Conservation (phyloP, 129 eudicot species). For the Rutidosis leptorrhynchoides region DNA sequence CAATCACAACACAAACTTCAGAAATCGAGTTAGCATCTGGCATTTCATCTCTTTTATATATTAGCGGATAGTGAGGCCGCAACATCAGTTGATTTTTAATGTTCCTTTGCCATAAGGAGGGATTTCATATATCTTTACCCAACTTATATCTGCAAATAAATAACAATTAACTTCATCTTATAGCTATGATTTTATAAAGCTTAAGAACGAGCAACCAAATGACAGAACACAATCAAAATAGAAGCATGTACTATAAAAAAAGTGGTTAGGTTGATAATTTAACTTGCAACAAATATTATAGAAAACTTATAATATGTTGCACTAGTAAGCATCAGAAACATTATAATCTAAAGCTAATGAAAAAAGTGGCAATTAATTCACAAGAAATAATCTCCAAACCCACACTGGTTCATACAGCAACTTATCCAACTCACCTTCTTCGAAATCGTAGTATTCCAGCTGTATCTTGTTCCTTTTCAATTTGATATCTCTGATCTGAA, state of each 20-base stretch:
- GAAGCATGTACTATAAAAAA: neutral
- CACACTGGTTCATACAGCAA: neutral
- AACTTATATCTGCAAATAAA: no score
- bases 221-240: neutral
- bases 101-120: slow-evolving; percentile 24
- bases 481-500: no score
- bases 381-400: neutral
- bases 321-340: no score
- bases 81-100: slow-evolving; percentile 42
- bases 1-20: no score
- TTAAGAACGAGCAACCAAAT: neutral
- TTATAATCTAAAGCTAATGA: no score
- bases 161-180: no score
- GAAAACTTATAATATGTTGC: no score
- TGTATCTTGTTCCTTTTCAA: no score
- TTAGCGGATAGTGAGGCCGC: slow-evolving; percentile 54
- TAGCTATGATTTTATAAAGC: neutral
- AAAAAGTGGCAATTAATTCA: neutral
- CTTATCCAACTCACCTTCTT: slow-evolving; percentile 33
- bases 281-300: no score
- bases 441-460: no score
- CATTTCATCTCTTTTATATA: slow-evolving; percentile 28
- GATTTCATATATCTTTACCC: no score
- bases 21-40: slow-evolving; percentile 30
- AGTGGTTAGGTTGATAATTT: neutral